These are phyloP conservation scores for Eucalyptus pumila DNA, from an alignment of 345 rosid genomes.

Conservation along the genomic window DNA sequence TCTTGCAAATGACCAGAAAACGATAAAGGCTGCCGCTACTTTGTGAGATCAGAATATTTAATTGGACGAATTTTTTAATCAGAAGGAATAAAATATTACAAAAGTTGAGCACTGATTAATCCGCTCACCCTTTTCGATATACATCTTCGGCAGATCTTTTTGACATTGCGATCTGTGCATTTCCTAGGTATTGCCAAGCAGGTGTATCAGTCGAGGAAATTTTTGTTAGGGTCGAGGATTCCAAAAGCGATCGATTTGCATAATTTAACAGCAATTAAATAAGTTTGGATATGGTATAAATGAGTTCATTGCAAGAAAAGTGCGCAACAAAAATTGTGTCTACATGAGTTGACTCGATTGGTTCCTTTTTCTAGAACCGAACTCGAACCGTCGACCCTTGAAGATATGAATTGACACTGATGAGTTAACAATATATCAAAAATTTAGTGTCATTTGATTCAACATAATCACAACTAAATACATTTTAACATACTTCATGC, in stretches of 20 bases:
- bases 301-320: background rate
- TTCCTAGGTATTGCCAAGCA: background rate
- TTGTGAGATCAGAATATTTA: background rate
- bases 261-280: background rate
- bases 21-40: background rate
- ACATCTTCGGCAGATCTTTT: background rate
- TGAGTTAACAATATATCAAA: no score
- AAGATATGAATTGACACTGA: background rate
- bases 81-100: background rate
- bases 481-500: background rate
- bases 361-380: no score
- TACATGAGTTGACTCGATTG: rapidly evolving
- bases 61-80: background rate
- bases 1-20: background rate
- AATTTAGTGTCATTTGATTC: background rate
- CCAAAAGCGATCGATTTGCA: background rate
- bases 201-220: background rate
- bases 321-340: rapidly evolving
- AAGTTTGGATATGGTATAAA: background rate
- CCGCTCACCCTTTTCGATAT: background rate
- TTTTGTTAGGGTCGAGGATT: background rate
- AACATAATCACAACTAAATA: rapidly evolving
- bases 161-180: background rate
- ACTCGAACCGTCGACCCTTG: no score
- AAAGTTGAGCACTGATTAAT: background rate